A percentile compares a stretch with the other conserved stretches of the same genome.
Evolutionary conservation across 2,329 filamentous ascomycete genomes (phyloP).

Genomic region (Aureobasidium pullulans): DNA sequence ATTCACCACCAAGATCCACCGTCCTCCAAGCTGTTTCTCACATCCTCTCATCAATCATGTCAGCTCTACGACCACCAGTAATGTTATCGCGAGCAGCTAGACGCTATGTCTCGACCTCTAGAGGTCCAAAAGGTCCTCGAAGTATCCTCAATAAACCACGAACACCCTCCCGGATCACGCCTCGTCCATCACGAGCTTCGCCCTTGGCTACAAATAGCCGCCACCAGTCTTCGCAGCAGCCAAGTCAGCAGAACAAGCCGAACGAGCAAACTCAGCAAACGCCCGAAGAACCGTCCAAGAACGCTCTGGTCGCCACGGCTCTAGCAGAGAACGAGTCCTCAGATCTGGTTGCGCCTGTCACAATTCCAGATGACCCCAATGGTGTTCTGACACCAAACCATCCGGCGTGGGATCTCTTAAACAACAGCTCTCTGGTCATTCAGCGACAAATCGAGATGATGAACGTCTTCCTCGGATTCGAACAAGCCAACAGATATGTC

Average conservation of each 20-base stretch:
- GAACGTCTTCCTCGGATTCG: conserved; percentile 59
- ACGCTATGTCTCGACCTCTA: neutral
- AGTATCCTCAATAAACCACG: conserved; percentile 12
- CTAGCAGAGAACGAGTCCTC: conserved; percentile 40
- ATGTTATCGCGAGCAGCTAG: conserved; percentile 14
- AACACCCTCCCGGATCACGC: conserved; percentile 1
- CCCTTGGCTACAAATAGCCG: neutral
- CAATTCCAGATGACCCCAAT: conserved; percentile 54
- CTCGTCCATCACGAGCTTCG: neutral
- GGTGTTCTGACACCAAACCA: conserved; percentile 52
- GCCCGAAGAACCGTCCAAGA: conserved; percentile 25
- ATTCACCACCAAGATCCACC: no score
- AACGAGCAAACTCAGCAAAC: conserved; percentile 13
- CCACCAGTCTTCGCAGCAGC: conserved; percentile 11
- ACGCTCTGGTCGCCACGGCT: conserved; percentile 37
- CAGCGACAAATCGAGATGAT: conserved; percentile 59
- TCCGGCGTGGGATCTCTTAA: conserved; percentile 50
- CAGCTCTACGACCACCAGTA: conserved; percentile 15
- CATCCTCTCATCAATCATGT: neutral
- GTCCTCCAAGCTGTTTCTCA: neutral
- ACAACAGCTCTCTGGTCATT: conserved; percentile 55
- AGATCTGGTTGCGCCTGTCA: conserved; percentile 50
- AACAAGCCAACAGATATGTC: conserved; percentile 59
- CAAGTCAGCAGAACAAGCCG: conserved; percentile 4
- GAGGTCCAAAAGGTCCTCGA: conserved; percentile 22